phyloP scores from a whole-genome alignment of 78 protist genomes.

The Paratrimastix pyriformis region DNA sequence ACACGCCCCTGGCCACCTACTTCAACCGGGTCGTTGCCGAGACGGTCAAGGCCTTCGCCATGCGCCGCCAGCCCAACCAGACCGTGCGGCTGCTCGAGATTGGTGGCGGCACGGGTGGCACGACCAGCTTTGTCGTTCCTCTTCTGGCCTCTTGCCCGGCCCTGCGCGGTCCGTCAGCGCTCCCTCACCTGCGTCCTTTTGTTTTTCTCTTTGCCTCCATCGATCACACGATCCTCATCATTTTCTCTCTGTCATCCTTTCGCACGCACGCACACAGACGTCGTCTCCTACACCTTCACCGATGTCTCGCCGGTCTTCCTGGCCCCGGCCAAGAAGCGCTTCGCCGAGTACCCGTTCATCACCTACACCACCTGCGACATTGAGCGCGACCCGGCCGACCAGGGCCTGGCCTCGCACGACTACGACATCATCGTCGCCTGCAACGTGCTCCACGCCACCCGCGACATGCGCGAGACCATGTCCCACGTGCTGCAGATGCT shows the following conservation, averaged over 20 bases:
- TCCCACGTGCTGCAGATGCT: background rate
- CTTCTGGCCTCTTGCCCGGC: no score
- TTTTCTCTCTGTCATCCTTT: no score
- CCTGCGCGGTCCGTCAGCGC: no score
- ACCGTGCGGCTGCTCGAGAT: slow-evolving; percentile 6
- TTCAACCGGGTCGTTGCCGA: no score
- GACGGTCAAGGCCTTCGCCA: no score
- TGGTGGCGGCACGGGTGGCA: slow-evolving; percentile 10
- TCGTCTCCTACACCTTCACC: background rate
- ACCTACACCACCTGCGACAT: background rate
- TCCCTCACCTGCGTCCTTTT: no score
- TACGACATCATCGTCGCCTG: slow-evolving; percentile 7
- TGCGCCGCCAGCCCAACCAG: no score
- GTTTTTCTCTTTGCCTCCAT: no score
- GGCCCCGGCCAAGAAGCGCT: background rate
- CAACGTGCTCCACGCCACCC: slow-evolving; percentile 11
- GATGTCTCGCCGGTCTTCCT: background rate
- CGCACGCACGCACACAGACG: background rate
- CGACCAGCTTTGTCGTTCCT: no score
- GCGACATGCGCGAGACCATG: background rate
- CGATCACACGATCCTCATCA: no score
- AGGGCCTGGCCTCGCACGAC: background rate
- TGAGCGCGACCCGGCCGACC: background rate
- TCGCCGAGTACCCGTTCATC: background rate
- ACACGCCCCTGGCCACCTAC: background rate